Conservation (phyloP, 148 eudicot species). For the Tetragonia tetragonoides region DNA sequence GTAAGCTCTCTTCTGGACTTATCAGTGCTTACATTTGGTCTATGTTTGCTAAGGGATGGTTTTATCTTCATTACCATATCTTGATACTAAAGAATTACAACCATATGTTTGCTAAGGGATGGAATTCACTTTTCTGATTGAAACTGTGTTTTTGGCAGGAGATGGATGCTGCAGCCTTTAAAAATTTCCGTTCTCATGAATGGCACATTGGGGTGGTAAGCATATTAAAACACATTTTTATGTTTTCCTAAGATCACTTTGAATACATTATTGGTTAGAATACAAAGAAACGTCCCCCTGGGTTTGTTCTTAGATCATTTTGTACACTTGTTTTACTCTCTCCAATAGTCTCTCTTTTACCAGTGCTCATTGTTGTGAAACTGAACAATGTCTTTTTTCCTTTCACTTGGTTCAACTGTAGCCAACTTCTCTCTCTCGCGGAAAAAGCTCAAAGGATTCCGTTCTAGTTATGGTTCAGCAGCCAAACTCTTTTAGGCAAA, state of each 20-base stretch:
- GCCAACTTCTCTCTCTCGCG: conserved; percentile 49
- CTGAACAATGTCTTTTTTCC: not conserved
- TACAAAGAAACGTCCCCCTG: no score
- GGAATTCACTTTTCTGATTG: not conserved
- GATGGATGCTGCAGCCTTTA: conserved; percentile 79
- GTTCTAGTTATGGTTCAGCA: conserved; percentile 76
- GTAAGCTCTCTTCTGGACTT: conserved; percentile 41
- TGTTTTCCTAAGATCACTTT: no score
- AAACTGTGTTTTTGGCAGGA: conserved; percentile 45
- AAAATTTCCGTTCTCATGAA: conserved; percentile 55
- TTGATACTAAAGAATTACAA: not conserved
- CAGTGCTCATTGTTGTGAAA: not conserved
- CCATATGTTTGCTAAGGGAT: not conserved
- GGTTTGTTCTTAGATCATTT: no score
- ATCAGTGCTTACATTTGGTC: not conserved
- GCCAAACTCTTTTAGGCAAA: conserved; percentile 46
- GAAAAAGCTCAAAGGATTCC: conserved; percentile 44
- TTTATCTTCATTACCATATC: not conserved
- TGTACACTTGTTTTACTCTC: no score
- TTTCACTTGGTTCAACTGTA: conserved; percentile 27
- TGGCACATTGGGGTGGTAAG: conserved; percentile 98
- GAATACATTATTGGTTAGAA: no score
- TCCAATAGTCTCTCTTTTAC: not conserved
- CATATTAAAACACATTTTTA: not conserved
- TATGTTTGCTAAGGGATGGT: not conserved